Evolutionary conservation across 208 protist species (phyloP).

Genomic region (Kentomonas sorsogonicus): DNA sequence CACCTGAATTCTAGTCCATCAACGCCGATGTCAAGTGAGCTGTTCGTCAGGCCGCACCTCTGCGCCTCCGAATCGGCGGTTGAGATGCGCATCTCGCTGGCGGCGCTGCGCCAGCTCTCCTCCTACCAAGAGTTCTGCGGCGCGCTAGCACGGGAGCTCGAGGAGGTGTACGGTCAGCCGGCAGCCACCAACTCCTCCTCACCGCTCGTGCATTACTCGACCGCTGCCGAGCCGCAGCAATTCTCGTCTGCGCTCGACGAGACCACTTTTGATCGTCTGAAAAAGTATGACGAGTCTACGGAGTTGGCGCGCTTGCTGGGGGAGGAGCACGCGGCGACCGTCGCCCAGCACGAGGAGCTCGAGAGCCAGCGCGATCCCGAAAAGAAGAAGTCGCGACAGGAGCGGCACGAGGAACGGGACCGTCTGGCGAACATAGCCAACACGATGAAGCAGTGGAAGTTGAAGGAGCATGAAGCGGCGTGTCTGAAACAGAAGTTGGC

Average conservation of each 20-base stretch:
- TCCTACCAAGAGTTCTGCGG: constrained; percentile 37
- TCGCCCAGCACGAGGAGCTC: constrained; percentile 12
- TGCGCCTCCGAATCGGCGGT: constrained; percentile 29
- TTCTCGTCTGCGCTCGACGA: constrained; percentile 41
- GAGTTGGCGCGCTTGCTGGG: constrained; percentile 7
- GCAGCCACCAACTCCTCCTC: not conserved
- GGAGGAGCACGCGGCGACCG: constrained; percentile 3
- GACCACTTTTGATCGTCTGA: constrained; percentile 34
- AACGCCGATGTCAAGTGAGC: no score
- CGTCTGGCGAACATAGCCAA: constrained; percentile 15
- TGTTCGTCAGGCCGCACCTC: constrained; percentile 60
- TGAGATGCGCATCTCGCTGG: constrained; percentile 46
- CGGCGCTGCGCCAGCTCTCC: constrained; percentile 24
- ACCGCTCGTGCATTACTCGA: constrained; percentile 44
- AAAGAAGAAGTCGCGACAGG: constrained; percentile 9
- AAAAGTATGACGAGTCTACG: constrained; percentile 28
- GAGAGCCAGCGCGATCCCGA: constrained; percentile 1
- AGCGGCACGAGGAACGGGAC: constrained; percentile 6
- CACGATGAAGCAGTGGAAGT: constrained; percentile 20
- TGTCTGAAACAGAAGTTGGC: constrained; percentile 30
- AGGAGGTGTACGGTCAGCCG: constrained; percentile 28
- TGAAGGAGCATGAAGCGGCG: constrained; percentile 29
- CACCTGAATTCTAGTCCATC: no score
- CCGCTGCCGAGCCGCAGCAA: constrained; percentile 10
- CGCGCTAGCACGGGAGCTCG: constrained; percentile 38